A percentile compares a stretch with the other conserved stretches of the same genome.
These are phyloP conservation scores for Leishmania tropica DNA, from an alignment of 208 protist genomes.

Conservation along the genomic window DNA sequence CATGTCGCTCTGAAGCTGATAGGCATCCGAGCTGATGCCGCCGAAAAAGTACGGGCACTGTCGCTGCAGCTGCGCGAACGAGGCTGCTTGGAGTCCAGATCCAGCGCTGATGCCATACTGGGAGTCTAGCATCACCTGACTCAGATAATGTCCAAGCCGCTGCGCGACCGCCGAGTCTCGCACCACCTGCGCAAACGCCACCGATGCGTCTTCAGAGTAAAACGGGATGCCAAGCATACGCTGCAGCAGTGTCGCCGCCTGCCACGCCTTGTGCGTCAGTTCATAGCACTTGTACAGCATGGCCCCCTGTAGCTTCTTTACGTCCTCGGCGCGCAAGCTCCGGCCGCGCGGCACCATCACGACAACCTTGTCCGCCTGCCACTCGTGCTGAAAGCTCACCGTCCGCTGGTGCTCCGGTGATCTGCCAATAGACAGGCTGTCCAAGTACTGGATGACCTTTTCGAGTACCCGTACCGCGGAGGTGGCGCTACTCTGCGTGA, in stretches of 20 bases:
- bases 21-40: slow-evolving; percentile 66
- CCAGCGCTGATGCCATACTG: slow-evolving; percentile 49
- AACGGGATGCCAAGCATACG: slow-evolving; percentile 58
- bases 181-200: slow-evolving; percentile 80
- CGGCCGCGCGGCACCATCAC: slow-evolving; percentile 37
- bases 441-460: slow-evolving; percentile 31
- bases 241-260: slow-evolving; percentile 65
- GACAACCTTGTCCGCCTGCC: slow-evolving; percentile 45
- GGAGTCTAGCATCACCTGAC: slow-evolving; percentile 51
- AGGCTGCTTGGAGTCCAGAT: slow-evolving; percentile 37
- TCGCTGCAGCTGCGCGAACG: slow-evolving; percentile 63
- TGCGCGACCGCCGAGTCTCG: slow-evolving; percentile 66
- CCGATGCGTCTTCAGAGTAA: slow-evolving; percentile 42
- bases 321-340: slow-evolving; percentile 42
- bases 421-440: slow-evolving; percentile 33
- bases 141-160: slow-evolving; percentile 65
- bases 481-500: slow-evolving; percentile 24
- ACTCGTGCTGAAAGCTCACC: slow-evolving; percentile 48
- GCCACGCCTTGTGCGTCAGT: slow-evolving; percentile 54
- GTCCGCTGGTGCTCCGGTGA: slow-evolving; percentile 26
- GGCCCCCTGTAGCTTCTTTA: slow-evolving; percentile 51
- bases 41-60: slow-evolving; percentile 87
- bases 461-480: slow-evolving; percentile 19
- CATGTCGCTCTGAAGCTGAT: slow-evolving; percentile 68
- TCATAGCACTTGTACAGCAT: slow-evolving; percentile 47